Evolutionary conservation across 1,284 basidiomycete genomes (phyloP).

Genomic region (Puccinia triticina): DNA sequence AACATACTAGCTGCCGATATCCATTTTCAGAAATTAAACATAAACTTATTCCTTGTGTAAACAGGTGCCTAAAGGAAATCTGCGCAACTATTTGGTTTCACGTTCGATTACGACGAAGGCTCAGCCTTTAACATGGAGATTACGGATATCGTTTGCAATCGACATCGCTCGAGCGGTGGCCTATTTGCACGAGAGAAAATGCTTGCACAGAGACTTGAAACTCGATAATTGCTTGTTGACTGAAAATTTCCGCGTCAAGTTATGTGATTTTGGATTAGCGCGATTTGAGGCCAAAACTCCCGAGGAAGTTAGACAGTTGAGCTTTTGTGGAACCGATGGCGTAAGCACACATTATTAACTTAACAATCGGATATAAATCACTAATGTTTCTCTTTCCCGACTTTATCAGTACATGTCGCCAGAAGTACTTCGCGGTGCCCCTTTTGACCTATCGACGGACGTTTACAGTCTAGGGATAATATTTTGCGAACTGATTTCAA

Average conservation of each 20-base stretch:
- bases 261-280: constrained; percentile 95
- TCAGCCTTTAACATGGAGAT: constrained; percentile 70
- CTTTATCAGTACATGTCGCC: constrained; percentile 66
- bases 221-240: constrained; percentile 96
- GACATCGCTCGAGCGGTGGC: constrained; percentile 93
- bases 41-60: no score
- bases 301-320: constrained; percentile 86
- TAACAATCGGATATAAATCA: background rate
- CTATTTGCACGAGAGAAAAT: constrained; percentile 89
- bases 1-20: no score
- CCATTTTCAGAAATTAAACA: no score
- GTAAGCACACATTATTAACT: constrained; percentile 70
- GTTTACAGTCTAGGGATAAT: constrained; percentile 93
- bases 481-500: constrained; percentile 83
- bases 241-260: constrained; percentile 86
- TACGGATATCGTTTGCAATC: constrained; percentile 88
- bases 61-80: constrained; percentile 47
- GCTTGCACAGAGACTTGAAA: constrained; percentile 78
- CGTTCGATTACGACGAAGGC: background rate
- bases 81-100: constrained; percentile 13
- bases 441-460: constrained; percentile 90
- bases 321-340: constrained; percentile 93
- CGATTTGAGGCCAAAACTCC: constrained; percentile 87
- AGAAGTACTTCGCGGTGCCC: constrained; percentile 85
- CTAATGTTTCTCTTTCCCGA: background rate